Conservation (phyloP, 495 filamentous ascomycete species). For the Neurospora tetrasperma region DNA sequence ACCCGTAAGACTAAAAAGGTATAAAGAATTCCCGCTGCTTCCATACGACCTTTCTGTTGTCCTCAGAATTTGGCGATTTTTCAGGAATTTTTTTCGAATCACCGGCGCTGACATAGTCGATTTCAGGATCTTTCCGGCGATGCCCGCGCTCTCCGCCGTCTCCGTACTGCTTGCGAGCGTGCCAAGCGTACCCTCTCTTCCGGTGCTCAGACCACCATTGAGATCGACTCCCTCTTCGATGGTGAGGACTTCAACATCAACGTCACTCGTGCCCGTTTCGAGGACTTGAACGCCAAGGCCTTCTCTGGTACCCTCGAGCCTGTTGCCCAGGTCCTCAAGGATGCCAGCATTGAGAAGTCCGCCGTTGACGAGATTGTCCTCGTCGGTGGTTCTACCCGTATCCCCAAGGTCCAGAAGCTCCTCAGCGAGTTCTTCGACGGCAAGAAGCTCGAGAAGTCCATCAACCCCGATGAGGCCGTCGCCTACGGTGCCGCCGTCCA, state of each 20-base stretch:
- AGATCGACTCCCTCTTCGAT: slow-evolving; percentile 98
- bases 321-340: slow-evolving; percentile 96
- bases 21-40: no score
- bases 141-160: slow-evolving; percentile 92
- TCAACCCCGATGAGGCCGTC: slow-evolving; percentile 99
- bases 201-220: slow-evolving; percentile 92
- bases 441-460: slow-evolving; percentile 99
- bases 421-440: slow-evolving; percentile 97
- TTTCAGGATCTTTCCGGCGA: slow-evolving; percentile 76
- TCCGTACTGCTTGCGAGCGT: slow-evolving; percentile 97
- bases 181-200: slow-evolving; percentile 98
- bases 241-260: slow-evolving; percentile 97
- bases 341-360: slow-evolving; percentile 89
- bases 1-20: no score
- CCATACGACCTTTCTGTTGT: no score
- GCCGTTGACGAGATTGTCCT: slow-evolving; percentile 96
- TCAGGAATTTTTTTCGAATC: no score
- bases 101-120: no score
- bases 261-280: slow-evolving; percentile 98
- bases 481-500: slow-evolving; percentile 98
- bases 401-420: slow-evolving; percentile 97
- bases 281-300: slow-evolving; percentile 95
- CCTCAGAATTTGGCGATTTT: no score
- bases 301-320: slow-evolving; percentile 96
- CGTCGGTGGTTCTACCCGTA: slow-evolving; percentile 98